Conservation (phyloP, 2,329 filamentous ascomycete species). For the Trichoderma sp. region DNA sequence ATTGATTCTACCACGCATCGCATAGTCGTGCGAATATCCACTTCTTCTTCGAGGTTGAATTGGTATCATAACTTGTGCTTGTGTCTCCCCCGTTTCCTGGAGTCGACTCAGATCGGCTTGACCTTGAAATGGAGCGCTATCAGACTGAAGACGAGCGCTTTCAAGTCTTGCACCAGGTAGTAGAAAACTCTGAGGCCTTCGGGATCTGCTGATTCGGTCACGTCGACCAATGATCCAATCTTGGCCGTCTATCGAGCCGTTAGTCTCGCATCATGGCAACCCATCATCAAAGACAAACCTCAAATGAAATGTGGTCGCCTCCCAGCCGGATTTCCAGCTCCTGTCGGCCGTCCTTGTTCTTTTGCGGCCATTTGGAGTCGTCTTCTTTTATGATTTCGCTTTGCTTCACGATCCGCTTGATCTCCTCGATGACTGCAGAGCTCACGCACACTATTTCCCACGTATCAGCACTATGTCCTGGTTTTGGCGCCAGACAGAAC, state of each 20-base stretch:
- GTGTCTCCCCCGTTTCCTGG: constrained; percentile 30
- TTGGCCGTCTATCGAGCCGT: constrained; percentile 78
- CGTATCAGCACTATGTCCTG: neutral
- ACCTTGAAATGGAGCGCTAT: constrained; percentile 98
- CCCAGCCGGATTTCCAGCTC: constrained; percentile 94
- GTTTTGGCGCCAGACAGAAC: neutral
- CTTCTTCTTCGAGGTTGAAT: constrained; percentile 9
- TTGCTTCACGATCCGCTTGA: constrained; percentile 94
- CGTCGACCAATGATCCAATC: constrained; percentile 94
- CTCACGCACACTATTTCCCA: constrained; percentile 83
- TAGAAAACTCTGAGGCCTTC: constrained; percentile 97
- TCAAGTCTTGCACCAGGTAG: constrained; percentile 96
- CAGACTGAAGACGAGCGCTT: constrained; percentile 93
- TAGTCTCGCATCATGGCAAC: neutral
- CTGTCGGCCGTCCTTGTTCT: constrained; percentile 98
- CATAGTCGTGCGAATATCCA: constrained; percentile 4
- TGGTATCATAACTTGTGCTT: constrained; percentile 28
- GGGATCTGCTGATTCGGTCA: constrained; percentile 93
- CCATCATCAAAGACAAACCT: constrained; percentile 60
- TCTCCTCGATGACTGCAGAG: constrained; percentile 85
- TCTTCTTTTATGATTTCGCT: constrained; percentile 99
- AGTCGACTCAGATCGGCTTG: constrained; percentile 66
- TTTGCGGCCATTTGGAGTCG: constrained; percentile 97
- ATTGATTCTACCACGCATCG: constrained; percentile 2
- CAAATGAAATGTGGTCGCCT: constrained; percentile 96